Base-by-base conservation (phyloP, 306 rosid species). In the Chamaecrista fasciculata region DNA sequence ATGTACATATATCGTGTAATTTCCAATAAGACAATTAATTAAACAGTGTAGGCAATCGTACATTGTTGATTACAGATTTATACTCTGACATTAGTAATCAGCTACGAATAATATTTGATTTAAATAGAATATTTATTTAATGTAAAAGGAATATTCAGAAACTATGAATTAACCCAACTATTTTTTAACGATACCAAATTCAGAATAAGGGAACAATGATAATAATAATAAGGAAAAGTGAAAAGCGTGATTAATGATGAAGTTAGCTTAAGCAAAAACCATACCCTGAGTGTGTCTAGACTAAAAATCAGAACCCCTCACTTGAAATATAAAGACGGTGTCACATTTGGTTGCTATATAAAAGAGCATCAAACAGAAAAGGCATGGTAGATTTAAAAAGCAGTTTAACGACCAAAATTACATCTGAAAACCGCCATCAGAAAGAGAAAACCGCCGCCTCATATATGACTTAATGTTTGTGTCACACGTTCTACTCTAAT, bases 351-450 rank as follows among this genome's bases (percentile, higher is more conserved):
- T 11, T 24, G 1, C 16, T 23, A 4, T 11, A 51, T 8, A 51
- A 23, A 11, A 1, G 0, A 23, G 4, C 7, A 15, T 6, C 11
- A 20, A 26, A 14, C 3, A 5, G 4, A 14, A 9, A 8, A 2
- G 37, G 39, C 6, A 11, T 19, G 5, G 0, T 0, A 28, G 8
- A 11, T 20, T n/a, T 6, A 46, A 11, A 18, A 67, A 70, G 76
- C 80, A 40, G 82, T 72, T 34, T 80, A 1, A 72, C 59, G 79
- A 46, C 43, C 14, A 14, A 19, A 29, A 19, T 7, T 3, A 2
- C 2, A 67, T 75, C 83, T 57, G 81, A 74, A 87, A 77, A 74
- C 85, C 76, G 49, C 47, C 14, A 0, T 49, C 2, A 24, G 0
- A 11, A 73, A 47, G 11, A 29, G 21, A 15, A 61, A 62, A 71